Conservation (phyloP, 2,329 filamentous ascomycete species). For the Alternaria atra region DNA sequence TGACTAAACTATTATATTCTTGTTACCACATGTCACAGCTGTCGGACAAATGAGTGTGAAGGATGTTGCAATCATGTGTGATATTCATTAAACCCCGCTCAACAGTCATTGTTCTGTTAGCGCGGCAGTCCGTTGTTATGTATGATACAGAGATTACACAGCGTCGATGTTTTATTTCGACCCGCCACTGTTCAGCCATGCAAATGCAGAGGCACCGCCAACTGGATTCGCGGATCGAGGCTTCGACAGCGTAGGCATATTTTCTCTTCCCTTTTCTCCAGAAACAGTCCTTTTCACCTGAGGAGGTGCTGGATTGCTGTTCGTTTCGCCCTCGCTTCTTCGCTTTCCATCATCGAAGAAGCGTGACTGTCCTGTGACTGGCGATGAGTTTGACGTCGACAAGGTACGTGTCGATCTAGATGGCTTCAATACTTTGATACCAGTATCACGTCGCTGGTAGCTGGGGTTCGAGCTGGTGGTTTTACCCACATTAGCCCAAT, state of each 20-base stretch:
- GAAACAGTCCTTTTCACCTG: constrained; percentile 42
- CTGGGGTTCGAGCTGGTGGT: constrained; percentile 64
- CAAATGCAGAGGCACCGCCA: constrained; percentile 91
- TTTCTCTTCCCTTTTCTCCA: constrained; percentile 51
- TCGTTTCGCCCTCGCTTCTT: constrained; percentile 36
- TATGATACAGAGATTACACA: background rate
- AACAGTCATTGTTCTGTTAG: background rate
- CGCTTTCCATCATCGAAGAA: constrained; percentile 61
- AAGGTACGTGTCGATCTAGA: constrained; percentile 68
- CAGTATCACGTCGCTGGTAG: constrained; percentile 74
- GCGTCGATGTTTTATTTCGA: constrained; percentile 29
- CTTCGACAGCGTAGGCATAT: constrained; percentile 52
- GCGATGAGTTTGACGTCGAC: constrained; percentile 45
- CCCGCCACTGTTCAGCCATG: constrained; percentile 75
- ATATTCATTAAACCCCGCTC: background rate
- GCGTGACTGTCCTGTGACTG: constrained; percentile 52
- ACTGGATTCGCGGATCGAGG: constrained; percentile 79
- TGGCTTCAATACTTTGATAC: constrained; percentile 91
- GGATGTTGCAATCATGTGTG: background rate
- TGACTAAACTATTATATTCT: background rate
- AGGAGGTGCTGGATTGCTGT: constrained; percentile 16
- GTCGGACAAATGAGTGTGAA: background rate
- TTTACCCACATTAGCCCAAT: constrained; percentile 65
- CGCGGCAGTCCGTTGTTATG: background rate
- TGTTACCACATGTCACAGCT: background rate